These are phyloP conservation scores for Lonicera japonica DNA, from an alignment of 129 eudicot species.

Conservation along the genomic window DNA sequence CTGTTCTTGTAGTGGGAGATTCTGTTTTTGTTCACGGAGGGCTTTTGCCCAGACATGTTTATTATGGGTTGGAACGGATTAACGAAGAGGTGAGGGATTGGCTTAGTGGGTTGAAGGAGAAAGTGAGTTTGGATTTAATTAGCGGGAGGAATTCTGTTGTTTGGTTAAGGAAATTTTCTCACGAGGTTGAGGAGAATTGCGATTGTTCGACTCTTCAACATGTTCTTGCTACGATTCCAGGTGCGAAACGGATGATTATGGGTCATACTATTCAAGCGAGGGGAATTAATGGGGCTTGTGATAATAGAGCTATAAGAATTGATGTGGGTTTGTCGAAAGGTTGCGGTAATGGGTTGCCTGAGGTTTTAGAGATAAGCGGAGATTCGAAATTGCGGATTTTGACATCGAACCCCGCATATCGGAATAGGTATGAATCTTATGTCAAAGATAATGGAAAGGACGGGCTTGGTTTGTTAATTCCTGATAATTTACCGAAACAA, in stretches of 20 bases:
- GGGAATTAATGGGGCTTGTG: slow-evolving; percentile 71
- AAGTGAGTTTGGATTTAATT: slow-evolving; percentile 37
- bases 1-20: slow-evolving; percentile 73
- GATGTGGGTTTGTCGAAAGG: slow-evolving; percentile 91
- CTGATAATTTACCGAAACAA: slow-evolving; percentile 30
- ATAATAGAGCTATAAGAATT: slow-evolving; percentile 60
- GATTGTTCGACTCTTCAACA: slow-evolving; percentile 79
- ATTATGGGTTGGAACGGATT: slow-evolving; percentile 63
- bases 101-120: slow-evolving; percentile 44
- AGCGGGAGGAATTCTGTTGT: slow-evolving; percentile 73
- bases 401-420: slow-evolving; percentile 52
- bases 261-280: slow-evolving; percentile 83
- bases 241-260: slow-evolving; percentile 94
- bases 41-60: slow-evolving; percentile 53
- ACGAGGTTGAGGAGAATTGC: slow-evolving; percentile 48
- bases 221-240: slow-evolving; percentile 75
- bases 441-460: slow-evolving; percentile 13
- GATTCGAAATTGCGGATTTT: slow-evolving; percentile 44
- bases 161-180: slow-evolving; percentile 79
- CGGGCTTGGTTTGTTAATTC: slow-evolving; percentile 37
- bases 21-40: slow-evolving; percentile 96
- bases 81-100: slow-evolving; percentile 89
- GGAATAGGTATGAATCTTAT: slow-evolving; percentile 17
- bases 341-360: slow-evolving; percentile 68
- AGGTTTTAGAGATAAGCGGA: slow-evolving; percentile 70